Conservation (phyloP, 2,329 filamentous ascomycete species). For the Leptodontidium sp. region DNA sequence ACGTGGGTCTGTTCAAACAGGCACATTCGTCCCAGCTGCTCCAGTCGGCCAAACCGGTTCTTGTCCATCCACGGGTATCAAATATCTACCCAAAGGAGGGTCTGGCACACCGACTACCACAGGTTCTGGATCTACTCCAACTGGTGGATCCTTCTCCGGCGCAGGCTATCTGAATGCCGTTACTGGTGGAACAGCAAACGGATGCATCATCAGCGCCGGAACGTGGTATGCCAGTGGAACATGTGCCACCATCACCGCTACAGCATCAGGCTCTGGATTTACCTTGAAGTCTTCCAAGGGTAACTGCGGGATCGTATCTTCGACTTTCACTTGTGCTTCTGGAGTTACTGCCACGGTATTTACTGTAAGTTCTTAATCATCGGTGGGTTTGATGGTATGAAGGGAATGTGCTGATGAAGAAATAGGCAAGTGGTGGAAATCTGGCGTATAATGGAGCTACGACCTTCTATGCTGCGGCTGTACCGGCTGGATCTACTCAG, state of each 20-base stretch:
- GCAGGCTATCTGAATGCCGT: conserved; percentile 67
- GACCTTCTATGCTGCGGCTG: conserved; percentile 46
- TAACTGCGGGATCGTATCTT: conserved; percentile 61
- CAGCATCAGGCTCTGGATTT: conserved; percentile 49
- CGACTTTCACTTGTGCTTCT: conserved; percentile 62
- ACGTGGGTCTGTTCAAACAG: conserved; percentile 58
- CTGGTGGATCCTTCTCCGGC: conserved; percentile 54
- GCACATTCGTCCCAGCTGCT: conserved; percentile 53
- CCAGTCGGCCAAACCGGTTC: conserved; percentile 32
- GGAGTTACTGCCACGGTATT: conserved; percentile 52
- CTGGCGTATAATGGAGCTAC: conserved; percentile 42
- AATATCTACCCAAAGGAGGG: conserved; percentile 56
- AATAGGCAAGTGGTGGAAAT: conserved; percentile 35
- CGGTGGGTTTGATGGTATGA: background rate
- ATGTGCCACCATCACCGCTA: conserved; percentile 70
- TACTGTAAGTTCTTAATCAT: conserved; percentile 41
- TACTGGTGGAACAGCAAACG: conserved; percentile 55
- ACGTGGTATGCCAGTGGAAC: conserved; percentile 74
- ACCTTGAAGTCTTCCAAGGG: conserved; percentile 67
- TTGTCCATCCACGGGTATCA: conserved; percentile 68
- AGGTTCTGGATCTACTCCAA: conserved; percentile 51
- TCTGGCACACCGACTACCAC: conserved; percentile 38
- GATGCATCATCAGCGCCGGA: conserved; percentile 73
- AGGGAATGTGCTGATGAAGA: background rate
- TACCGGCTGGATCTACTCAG: conserved; percentile 46